Conservation (phyloP, 176 grass and related monocot genomes). For the Eragrostis nindensis region DNA sequence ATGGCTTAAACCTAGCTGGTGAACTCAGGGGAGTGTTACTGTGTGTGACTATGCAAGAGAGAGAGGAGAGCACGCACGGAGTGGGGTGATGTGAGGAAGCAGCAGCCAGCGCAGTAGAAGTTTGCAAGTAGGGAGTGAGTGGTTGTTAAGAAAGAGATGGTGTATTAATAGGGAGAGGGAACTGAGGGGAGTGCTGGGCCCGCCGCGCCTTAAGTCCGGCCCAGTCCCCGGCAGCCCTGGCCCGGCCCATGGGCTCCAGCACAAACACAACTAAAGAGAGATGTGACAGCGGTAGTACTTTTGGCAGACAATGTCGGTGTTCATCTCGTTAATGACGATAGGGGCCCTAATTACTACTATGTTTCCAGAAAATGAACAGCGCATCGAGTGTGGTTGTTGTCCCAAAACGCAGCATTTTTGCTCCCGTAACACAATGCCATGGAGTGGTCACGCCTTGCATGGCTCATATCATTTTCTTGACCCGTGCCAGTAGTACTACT, state of each 20-base stretch:
- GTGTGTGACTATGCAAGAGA: too few relatives aligned
- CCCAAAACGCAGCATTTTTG: background rate
- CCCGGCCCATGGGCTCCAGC: conserved; percentile 31
- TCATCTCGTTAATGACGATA: background rate
- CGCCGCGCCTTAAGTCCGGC: background rate
- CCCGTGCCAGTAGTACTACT: too few relatives aligned
- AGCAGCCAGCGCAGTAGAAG: background rate
- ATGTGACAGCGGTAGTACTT: background rate
- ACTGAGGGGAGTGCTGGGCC: background rate
- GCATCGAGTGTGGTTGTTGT: too few relatives aligned
- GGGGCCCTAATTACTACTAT: background rate
- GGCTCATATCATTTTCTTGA: too few relatives aligned
- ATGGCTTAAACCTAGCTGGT: conserved; percentile 4
- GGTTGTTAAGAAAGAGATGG: conserved; percentile 40
- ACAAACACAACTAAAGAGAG: background rate
- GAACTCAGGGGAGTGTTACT: background rate
- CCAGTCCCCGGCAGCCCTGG: background rate
- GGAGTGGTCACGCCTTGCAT: background rate
- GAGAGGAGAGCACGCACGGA: background rate
- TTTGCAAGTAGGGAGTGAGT: background rate
- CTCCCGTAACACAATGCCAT: background rate
- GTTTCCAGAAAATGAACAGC: background rate
- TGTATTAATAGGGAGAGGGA: conserved; percentile 33
- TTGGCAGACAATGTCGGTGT: background rate
- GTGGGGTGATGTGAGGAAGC: background rate